Evolutionary conservation across 2,329 filamentous ascomycete species (phyloP).

Genomic region (Hypocreales sp.): DNA sequence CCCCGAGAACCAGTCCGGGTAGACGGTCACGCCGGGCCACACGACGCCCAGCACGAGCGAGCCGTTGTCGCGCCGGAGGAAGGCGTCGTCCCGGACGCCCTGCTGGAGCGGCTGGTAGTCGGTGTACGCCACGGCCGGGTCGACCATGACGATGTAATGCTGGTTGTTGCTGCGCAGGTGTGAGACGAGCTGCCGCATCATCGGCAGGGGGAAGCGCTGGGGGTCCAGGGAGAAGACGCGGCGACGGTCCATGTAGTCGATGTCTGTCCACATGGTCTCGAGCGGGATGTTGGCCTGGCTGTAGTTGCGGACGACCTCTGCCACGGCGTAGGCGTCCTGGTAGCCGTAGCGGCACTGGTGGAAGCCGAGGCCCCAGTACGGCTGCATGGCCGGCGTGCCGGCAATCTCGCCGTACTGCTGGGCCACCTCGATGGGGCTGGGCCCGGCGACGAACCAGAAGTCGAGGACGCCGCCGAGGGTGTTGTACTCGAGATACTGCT

Average conservation of each 20-base stretch:
- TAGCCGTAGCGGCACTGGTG: conserved; percentile 71
- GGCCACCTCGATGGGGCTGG: conserved; percentile 50
- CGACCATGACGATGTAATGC: conserved; percentile 64
- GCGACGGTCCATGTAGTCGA: conserved; percentile 49
- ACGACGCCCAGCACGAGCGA: conserved; percentile 48
- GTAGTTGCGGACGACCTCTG: conserved; percentile 53
- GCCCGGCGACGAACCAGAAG: conserved; percentile 65
- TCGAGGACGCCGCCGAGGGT: conserved; percentile 64
- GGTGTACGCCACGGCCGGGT: conserved; percentile 44
- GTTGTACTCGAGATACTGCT: conserved; percentile 69
- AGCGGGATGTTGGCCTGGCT: conserved; percentile 48
- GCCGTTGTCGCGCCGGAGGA: conserved; percentile 37
- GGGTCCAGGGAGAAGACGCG: conserved; percentile 48
- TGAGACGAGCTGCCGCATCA: conserved; percentile 49
- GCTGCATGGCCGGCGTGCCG: conserved; percentile 62
- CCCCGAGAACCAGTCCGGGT: conserved; percentile 62
- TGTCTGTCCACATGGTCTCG: conserved; percentile 63
- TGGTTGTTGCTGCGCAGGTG: conserved; percentile 53
- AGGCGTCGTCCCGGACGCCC: conserved; percentile 29
- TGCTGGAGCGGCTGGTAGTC: conserved; percentile 27
- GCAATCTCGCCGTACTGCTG: conserved; percentile 53
- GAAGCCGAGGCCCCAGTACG: conserved; percentile 69
- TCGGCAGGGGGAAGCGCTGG: conserved; percentile 47
- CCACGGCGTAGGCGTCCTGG: conserved; percentile 51
- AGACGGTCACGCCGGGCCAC: conserved; percentile 60